These are phyloP conservation scores for Coemansia sp. DNA, from an alignment of 192 early-diverging fungal species.

Conservation along the genomic window DNA sequence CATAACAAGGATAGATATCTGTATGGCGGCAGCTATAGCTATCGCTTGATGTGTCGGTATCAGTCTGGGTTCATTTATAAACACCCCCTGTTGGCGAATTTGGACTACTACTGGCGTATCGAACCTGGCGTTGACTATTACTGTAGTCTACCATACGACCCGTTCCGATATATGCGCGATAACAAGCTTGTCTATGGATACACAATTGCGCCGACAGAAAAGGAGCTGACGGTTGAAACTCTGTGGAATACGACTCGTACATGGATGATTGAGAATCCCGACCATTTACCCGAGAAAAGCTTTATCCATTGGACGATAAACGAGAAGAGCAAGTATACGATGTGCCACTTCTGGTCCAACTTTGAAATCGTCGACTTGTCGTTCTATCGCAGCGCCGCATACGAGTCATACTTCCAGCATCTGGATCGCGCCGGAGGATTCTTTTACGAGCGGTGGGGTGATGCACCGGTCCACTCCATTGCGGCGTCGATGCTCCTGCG, in stretches of 20 bases:
- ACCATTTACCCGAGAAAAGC: constrained; percentile 56
- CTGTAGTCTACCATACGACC: constrained; percentile 57
- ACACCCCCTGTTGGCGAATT: constrained; percentile 54
- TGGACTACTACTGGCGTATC: constrained; percentile 63
- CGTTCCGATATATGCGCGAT: constrained; percentile 58
- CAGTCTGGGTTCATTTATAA: constrained; percentile 56
- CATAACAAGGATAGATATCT: constrained; percentile 54
- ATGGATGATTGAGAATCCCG: constrained; percentile 57
- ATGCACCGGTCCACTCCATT: constrained; percentile 68
- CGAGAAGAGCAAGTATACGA: constrained; percentile 51
- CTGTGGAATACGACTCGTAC: constrained; percentile 51
- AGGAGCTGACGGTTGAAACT: constrained; percentile 52
- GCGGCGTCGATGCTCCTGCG: constrained; percentile 59
- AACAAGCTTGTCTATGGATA: constrained; percentile 55
- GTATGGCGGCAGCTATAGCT: constrained; percentile 67
- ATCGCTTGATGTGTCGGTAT: constrained; percentile 54
- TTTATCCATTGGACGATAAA: constrained; percentile 51
- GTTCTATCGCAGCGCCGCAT: constrained; percentile 66
- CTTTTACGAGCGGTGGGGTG: constrained; percentile 79
- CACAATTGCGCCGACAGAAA: constrained; percentile 56
- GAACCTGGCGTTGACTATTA: constrained; percentile 56
- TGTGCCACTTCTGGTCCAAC: constrained; percentile 77
- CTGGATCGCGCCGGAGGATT: constrained; percentile 79
- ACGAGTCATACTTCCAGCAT: constrained; percentile 66
- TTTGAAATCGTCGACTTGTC: constrained; percentile 78